Evolutionary conservation across 2,329 filamentous ascomycete genomes (phyloP), one percentile per base, ranked within the genome.

Genomic region (Lachnellula arida): DNA sequence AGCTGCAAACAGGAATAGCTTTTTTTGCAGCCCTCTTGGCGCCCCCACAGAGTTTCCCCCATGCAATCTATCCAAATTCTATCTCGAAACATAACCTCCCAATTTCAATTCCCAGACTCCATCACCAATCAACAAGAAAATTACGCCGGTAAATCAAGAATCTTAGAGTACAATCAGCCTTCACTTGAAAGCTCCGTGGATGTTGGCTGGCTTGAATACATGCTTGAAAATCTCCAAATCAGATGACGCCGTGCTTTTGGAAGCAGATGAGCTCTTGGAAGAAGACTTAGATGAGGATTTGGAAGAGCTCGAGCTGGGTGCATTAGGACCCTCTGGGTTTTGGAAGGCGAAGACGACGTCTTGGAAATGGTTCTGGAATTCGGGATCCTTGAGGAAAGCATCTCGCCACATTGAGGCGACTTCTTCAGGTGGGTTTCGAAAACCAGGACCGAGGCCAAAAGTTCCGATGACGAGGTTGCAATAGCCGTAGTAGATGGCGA

Each of bases 361-460:
- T 51, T 75, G 70, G 64, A 88, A 84, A 55, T 82, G 80, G 17
- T 84, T 83, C 14, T 80, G 75, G 39, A 87, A 77, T 55, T 85
- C 82, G 0, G 81, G 77, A 59, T 86, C 82, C 67, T 81, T 83
- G 44, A 86, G 74, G 44, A 87, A 76, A 11, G 85, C 74, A 60
- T 88, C 84, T 46, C 82, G 77, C 85, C 85, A 88, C 49, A 87
- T 75, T 69, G 82, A 78, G 35, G 84, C 84, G 53, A 87, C 74
- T 68, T 86, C 83, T 65, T 79, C 77, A 1, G 85, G 81, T 42
- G 85, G 85, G 68, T 88, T 88, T 63, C 81, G 78, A 67, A 82
- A 81, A 39, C 77, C 76, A 59, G 85, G 85, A 46, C 84, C 84
- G 6, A 86, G 74, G 2, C 84, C 84, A 66, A 86, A 88, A 61